Evolutionary conservation across 441 rosid species (phyloP).

Genomic region (Macaranga tanarius): DNA sequence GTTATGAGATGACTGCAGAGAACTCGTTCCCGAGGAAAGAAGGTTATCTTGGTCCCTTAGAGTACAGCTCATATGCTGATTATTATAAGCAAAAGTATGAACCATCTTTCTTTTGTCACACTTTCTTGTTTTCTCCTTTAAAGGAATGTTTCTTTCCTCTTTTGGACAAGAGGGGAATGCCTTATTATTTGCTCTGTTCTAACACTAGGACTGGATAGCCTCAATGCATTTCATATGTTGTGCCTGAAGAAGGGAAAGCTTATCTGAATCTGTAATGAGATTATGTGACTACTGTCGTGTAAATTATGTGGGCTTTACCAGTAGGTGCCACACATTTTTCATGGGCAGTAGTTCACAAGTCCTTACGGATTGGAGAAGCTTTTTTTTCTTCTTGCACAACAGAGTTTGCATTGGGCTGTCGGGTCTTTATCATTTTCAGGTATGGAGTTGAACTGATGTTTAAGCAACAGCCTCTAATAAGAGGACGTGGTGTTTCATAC

Average conservation of each 20-base stretch:
- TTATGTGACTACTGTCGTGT: conserved; percentile 30
- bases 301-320: conserved; percentile 13
- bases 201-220: conserved; percentile 40
- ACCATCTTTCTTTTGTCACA: conserved; percentile 1
- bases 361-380: conserved; percentile 47
- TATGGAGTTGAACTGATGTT: conserved; percentile 86
- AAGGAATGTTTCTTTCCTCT: background rate
- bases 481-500: conserved; percentile 98
- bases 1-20: conserved; percentile 92
- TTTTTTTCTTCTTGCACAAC: conserved; percentile 53
- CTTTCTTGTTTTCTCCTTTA: background rate
- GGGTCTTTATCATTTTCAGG: conserved; percentile 50
- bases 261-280: conserved; percentile 33
- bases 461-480: conserved; percentile 81
- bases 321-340: background rate
- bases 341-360: conserved; percentile 30
- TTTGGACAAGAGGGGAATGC: background rate
- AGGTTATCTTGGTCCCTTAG: conserved; percentile 98
- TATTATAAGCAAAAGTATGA: conserved; percentile 96
- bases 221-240: conserved; percentile 48
- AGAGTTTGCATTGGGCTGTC: conserved; percentile 48
- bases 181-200: conserved; percentile 24
- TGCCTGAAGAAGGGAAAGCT: conserved; percentile 52
- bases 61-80: conserved; percentile 94
- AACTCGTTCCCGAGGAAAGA: conserved; percentile 97